Evolutionary conservation across 305 asterid species (phyloP).

Genomic region (Fraxinus albicans): DNA sequence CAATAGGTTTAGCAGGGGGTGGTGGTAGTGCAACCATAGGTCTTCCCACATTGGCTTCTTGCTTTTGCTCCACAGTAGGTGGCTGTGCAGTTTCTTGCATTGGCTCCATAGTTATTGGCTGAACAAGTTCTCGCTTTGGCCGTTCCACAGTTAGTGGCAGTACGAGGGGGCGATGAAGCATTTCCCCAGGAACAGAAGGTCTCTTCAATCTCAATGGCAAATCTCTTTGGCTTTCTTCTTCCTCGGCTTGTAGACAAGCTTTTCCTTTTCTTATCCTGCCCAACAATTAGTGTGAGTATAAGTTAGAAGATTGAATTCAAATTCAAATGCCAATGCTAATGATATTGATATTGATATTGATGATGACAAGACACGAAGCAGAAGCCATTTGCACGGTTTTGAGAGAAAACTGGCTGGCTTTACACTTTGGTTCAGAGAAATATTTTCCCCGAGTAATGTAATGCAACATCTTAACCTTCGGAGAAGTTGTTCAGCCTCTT

Average conservation of each 20-base stretch:
- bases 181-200: conserved; percentile 56
- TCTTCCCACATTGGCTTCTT: conserved; percentile 32
- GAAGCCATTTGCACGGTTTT: background rate
- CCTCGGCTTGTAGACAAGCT: conserved; percentile 75
- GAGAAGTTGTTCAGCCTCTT: conserved; percentile 84
- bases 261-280: conserved; percentile 91
- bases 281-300: background rate
- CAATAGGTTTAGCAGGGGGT: conserved; percentile 86
- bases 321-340: background rate
- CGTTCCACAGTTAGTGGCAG: conserved; percentile 58
- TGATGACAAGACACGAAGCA: conserved; percentile 16
- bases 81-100: conserved; percentile 37
- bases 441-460: background rate
- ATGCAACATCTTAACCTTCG: conserved; percentile 50
- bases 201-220: conserved; percentile 58
- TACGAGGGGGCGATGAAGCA: conserved; percentile 74
- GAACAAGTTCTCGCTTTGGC: conserved; percentile 37
- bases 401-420: background rate
- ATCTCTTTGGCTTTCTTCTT: conserved; percentile 49
- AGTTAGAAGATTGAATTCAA: conserved; percentile 10
- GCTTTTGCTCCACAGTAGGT: conserved; percentile 27
- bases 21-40: conserved; percentile 69
- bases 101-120: conserved; percentile 30
- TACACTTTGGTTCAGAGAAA: background rate
- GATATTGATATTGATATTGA: background rate